Evolutionary conservation across 2,329 filamentous ascomycete species (phyloP), one percentile per base, ranked within the genome.

Genomic region (Balansia obtecta): DNA sequence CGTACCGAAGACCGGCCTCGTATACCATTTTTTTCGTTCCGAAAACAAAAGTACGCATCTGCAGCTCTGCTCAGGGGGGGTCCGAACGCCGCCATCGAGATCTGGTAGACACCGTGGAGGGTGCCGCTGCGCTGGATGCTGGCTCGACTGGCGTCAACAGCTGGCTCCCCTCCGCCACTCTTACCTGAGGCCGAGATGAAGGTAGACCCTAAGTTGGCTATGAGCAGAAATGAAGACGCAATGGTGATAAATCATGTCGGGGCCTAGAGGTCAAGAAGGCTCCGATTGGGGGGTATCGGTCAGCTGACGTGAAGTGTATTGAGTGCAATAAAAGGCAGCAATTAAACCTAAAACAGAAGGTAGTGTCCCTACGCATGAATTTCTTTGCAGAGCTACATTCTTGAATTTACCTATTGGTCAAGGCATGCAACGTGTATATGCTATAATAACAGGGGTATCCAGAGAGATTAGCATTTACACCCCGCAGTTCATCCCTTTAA

Each of bases 1-100:
- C 41, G 85, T 82, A 58, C 80, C 88, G 56, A 76, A 73, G 53
- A 95, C 65, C 70, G 96, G 90, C 10, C 88, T 94, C n/a, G 76
- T 69, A 61, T 88, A 86, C 0, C 91, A 90, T 46, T 83, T 73
- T 46, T 77, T 75, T n/a, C n/a, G 48, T 79, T 71, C 68, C 95
- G 88, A 45, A 82, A 78, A 20, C 82, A 76, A 15, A 77, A 82
- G 63, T 93, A 95, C 0, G 74, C 74, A 55, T 74, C 65, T 18
- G 73, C 74, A 0, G 69, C 67, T 34, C 68, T 68, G 2, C 78
- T 80, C 50, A 83, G 52, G 2, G 78, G 79, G 0, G 79, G 0
- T 79, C 79, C 2, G 83, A 68, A 0, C 77, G 70, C 58, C 76
- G 72, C 77, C 78, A 82, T 40, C 81, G 56, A 2, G 74, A 68